phyloP scores from a whole-genome alignment of 345 rosid genomes.

The Hibiscus tridactylites region DNA sequence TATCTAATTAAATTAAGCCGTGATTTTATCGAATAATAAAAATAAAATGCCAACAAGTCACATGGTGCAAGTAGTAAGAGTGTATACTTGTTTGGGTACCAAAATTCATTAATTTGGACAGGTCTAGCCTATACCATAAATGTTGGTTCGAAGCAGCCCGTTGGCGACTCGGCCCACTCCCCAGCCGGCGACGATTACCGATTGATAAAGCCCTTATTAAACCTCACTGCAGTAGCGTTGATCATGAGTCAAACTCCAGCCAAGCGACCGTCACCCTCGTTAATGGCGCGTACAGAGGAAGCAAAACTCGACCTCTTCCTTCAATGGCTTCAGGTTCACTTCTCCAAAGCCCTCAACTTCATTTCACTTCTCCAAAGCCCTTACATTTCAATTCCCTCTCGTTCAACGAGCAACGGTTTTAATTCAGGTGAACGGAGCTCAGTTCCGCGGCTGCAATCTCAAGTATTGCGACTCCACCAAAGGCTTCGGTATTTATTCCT shows the following conservation, averaged over 20 bases:
- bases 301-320: slow-evolving; percentile 49
- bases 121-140: too few species aligned
- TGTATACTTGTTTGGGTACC: too few species aligned
- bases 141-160: background rate
- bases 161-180: background rate
- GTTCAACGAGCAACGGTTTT: background rate
- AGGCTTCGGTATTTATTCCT: slow-evolving; percentile 68
- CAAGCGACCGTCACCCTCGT: background rate
- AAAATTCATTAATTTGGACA: too few species aligned
- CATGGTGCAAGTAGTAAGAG: too few species aligned
- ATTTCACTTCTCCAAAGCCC: background rate
- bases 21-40: too few species aligned
- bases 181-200: background rate
- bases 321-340: slow-evolving; percentile 56
- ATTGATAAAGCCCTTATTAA: background rate
- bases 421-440: slow-evolving; percentile 58
- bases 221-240: background rate
- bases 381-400: background rate
- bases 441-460: slow-evolving; percentile 64
- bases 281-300: slow-evolving; percentile 34
- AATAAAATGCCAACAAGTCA: too few species aligned
- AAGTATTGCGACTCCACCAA: slow-evolving; percentile 44
- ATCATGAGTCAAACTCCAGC: background rate
- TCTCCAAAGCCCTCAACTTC: background rate
- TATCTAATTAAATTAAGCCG: too few species aligned